These are phyloP conservation scores for Yamadazyma friedrichii DNA, from an alignment of 1,139 yeast genomes.

Conservation along the genomic window DNA sequence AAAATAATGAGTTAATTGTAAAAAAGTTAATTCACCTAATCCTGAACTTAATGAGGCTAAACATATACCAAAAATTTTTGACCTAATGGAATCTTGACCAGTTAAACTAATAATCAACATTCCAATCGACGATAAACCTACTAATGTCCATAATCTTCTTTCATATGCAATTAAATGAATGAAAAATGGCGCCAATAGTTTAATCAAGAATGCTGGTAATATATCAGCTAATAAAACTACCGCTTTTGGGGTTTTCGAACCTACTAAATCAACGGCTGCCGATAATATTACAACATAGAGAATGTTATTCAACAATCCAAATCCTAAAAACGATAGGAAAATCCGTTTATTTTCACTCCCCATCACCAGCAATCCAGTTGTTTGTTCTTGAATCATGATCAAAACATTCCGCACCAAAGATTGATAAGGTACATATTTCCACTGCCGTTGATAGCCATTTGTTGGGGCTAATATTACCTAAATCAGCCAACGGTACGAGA, in stretches of 20 bases:
- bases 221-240: constrained; percentile 84
- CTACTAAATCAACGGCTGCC: constrained; percentile 91
- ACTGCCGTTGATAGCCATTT: not conserved
- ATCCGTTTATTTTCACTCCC: constrained; percentile 13
- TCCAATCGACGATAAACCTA: constrained; percentile 64
- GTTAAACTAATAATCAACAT: constrained; percentile 68
- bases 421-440: not conserved
- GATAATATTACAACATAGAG: constrained; percentile 87
- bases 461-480: no score
- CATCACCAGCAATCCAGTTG: constrained; percentile 7
- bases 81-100: constrained; percentile 20
- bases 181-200: constrained; percentile 75
- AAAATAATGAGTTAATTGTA: constrained; percentile 78
- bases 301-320: constrained; percentile 86
- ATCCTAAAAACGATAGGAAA: constrained; percentile 67
- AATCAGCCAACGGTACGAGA: no score
- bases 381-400: constrained; percentile 5
- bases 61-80: constrained; percentile 66
- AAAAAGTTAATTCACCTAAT: constrained; percentile 83
- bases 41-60: constrained; percentile 87
- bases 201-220: constrained; percentile 73
- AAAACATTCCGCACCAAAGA: not conserved
- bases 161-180: constrained; percentile 64
- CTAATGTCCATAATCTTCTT: constrained; percentile 52
- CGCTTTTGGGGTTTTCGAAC: constrained; percentile 80